Percentiles rank a stretch among this genome's conserved stretches.
Evolutionary conservation across 371 early-diverging fungal genomes (phyloP).

Genomic region (Mucor indicus): DNA sequence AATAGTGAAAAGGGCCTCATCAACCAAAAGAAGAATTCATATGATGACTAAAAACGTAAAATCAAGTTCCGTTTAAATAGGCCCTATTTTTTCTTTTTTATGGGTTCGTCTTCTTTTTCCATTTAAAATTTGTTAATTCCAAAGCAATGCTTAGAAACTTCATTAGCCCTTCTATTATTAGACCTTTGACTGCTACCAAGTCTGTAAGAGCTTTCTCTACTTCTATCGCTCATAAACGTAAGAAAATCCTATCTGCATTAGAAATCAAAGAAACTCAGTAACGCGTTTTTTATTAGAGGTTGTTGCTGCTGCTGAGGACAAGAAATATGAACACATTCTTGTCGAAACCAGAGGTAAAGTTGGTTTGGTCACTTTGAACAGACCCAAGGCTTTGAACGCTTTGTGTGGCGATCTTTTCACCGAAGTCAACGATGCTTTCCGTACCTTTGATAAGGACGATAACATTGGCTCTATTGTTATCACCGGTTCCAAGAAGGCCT

Average conservation of each 20-base stretch:
- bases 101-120: conserved; percentile 1
- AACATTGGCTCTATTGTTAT: conserved; percentile 90
- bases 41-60: conserved; percentile 18
- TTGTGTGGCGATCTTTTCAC: conserved; percentile 87
- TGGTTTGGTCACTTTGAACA: conserved; percentile 86
- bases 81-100: conserved; percentile 1
- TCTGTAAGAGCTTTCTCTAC: conserved; percentile 34
- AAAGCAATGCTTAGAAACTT: conserved; percentile 40
- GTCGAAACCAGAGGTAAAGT: conserved; percentile 83
- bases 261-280: not conserved
- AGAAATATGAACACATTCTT: conserved; percentile 65
- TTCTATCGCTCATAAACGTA: conserved; percentile 33
- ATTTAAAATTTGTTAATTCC: conserved; percentile 2
- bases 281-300: conserved; percentile 22
- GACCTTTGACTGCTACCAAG: conserved; percentile 39
- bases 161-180: conserved; percentile 34
- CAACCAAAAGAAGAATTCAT: conserved; percentile 3
- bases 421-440: conserved; percentile 90
- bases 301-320: conserved; percentile 28
- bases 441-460: conserved; percentile 72
- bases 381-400: conserved; percentile 97
- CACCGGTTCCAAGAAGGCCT: conserved; percentile 94
- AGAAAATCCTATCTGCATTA: conserved; percentile 10
- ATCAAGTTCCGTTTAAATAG: conserved; percentile 17
- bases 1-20: no score